Percentiles rank a stretch among this genome's conserved stretches.
phyloP scores from a whole-genome alignment of 2,329 filamentous ascomycete species.

The Podosphaera fusca region DNA sequence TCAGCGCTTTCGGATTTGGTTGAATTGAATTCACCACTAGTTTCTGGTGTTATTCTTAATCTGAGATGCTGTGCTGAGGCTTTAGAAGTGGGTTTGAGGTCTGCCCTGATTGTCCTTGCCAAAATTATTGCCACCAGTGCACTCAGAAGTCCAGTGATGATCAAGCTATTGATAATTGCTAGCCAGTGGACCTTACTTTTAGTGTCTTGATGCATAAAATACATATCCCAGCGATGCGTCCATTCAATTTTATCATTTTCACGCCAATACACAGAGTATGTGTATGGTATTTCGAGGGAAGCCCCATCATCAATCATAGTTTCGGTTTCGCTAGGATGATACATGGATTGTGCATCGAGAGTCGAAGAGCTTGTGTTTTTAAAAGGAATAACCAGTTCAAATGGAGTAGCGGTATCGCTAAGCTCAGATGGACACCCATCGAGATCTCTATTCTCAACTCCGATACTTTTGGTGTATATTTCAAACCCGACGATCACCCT shows the following conservation, averaged over 20 bases:
- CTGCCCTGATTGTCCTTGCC: slow-evolving; percentile 51
- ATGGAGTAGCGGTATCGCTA: slow-evolving; percentile 34
- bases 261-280: slow-evolving; percentile 76
- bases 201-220: slow-evolving; percentile 72
- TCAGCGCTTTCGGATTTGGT: slow-evolving; percentile 30
- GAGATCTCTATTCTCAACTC: slow-evolving; percentile 31
- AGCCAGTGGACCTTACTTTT: slow-evolving; percentile 69
- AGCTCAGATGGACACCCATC: slow-evolving; percentile 46
- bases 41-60: slow-evolving; percentile 26
- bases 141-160: slow-evolving; percentile 59
- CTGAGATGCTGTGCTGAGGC: slow-evolving; percentile 43
- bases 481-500: slow-evolving; percentile 77
- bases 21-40: slow-evolving; percentile 21
- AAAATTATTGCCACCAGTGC: slow-evolving; percentile 63
- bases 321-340: slow-evolving; percentile 28
- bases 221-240: slow-evolving; percentile 68
- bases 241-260: slow-evolving; percentile 64
- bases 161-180: slow-evolving; percentile 67
- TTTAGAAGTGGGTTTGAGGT: slow-evolving; percentile 55
- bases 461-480: slow-evolving; percentile 70
- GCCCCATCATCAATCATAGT: slow-evolving; percentile 38
- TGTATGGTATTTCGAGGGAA: slow-evolving; percentile 54
- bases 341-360: slow-evolving; percentile 34
- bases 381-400: slow-evolving; percentile 45
- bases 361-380: slow-evolving; percentile 31